Base-by-base conservation (phyloP, 345 rosid species). In the Salix udensis region DNA sequence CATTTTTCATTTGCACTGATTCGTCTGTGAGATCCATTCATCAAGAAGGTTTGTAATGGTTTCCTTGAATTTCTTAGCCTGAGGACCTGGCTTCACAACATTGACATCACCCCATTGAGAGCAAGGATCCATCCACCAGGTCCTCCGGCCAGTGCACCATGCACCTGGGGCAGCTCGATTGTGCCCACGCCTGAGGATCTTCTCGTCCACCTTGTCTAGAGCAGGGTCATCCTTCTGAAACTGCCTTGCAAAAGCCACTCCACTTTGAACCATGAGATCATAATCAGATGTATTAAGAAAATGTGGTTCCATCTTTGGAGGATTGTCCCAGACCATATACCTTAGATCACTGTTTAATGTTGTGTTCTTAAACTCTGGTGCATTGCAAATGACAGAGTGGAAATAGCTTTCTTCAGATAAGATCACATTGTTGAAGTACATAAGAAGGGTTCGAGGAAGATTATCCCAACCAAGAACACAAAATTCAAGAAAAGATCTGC, bases 401-500 rank as follows among this genome's bases (percentile, higher is more conserved):
- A 96, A 94, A 81, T 96, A 96, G 68, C 89, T 87, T 86, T 96
- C 99, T 79, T 94, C 95, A 2, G 99, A 76, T 75, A 94, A 82
- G 52, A 96, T 81, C 65, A 87, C 92, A 58, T 96, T 96, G 88
- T 90, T 92, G 77, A 91, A 92, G 83, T 94, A 96, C 99, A 96
- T 96, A 21, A 94, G 96, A 39, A 96, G 91, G 70, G 84, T 85
- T 42, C 99, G 85, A 0, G 98, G 99, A 67, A 96, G 85, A 82
- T 92, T 96, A 65, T 96, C 97, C 99, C 99, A 96, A 67, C 99
- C 98, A 53, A 92, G 86, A 78, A 96, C 82, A 83, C 99, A 94
- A 77, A 77, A 96, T 77, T 96, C 98, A 48, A 96, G 80, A 79
- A 96, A 96, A 55, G 94, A 71, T 74, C 97, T 87, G 82, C 97